Base-by-base conservation (phyloP, 768 basidiomycete genomes). In the Rossbeevera mucosa region DNA sequence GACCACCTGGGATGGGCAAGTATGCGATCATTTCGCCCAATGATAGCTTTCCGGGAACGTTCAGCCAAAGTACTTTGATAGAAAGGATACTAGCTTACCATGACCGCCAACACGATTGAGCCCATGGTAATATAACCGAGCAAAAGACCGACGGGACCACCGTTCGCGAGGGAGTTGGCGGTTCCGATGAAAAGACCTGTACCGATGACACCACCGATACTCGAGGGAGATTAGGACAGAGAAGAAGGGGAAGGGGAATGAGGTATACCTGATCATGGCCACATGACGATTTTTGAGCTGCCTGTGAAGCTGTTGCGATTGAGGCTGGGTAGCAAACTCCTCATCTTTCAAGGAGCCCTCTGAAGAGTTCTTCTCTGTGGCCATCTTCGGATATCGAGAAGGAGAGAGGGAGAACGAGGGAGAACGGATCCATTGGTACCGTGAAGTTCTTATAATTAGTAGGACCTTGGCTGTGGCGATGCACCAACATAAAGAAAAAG, bases 271-370 rank as follows among this genome's bases (percentile, higher is more conserved):
- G 58, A 90, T 89, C 87, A 90, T 88, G 47, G 88, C 85, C 53
- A 91, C 77, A 64, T 91, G 89, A 14, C 88, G 75, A 62, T 87
- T 88, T 67, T 86, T 86, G 57, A 86, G 71, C 68, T 86, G 83
- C 44, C 84, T 76, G 7, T 77, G 70, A 28, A 85, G 79, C 38
- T 25, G 53, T 0, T 44, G 50, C 4, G 46, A 47, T 2, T 16
- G 43, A n/a, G 2, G 0, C 6, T 42, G 14, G 11, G 51, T 2
- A 3, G 51, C 28, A 2, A 51, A 56, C 28, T 71, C 67, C 20
- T 60, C 53, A 13, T 69, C 67, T 6, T 53, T 56, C 2, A 58
- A 16, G 25, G 65, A 71, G 43, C 7, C 48, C 0, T 63, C 56
- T 8, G 56, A 41, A 16, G 56, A 16, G 48, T 29, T 20, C 50